phyloP scores from a whole-genome alignment of 1,284 basidiomycete species.

The Cryptococcus amylolentus region DNA sequence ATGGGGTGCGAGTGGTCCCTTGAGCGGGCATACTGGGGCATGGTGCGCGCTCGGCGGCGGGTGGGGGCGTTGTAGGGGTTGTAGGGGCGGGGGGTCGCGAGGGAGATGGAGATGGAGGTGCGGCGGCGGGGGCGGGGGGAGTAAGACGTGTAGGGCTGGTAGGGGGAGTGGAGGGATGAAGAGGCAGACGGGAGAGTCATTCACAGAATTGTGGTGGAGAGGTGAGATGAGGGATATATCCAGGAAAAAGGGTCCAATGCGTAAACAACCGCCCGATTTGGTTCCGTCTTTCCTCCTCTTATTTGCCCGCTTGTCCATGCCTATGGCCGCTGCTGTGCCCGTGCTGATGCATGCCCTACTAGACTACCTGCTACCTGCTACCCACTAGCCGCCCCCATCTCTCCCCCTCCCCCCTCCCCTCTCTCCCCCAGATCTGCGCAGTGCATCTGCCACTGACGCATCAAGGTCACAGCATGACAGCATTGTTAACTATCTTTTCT shows the following conservation, averaged over 20 bases:
- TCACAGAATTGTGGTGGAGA: background rate
- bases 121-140: constrained; percentile 8
- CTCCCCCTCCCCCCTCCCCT: background rate
- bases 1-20: background rate
- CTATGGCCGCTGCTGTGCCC: background rate
- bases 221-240: background rate
- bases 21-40: constrained; percentile 5
- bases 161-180: constrained; percentile 2
- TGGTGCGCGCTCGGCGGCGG: constrained; percentile 10
- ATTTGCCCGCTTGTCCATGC: no score
- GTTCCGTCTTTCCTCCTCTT: no score
- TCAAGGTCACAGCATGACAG: background rate
- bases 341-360: background rate
- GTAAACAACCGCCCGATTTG: background rate
- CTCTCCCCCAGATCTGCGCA: background rate
- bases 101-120: constrained; percentile 10
- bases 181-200: background rate
- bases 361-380: background rate
- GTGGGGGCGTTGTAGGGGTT: background rate
- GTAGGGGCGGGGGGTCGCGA: background rate
- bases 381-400: background rate
- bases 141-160: constrained; percentile 3
- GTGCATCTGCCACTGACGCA: background rate
- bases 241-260: background rate
- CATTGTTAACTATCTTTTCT: background rate